phyloP scores from a whole-genome alignment of 2,329 filamentous ascomycete species.

The Aspergillus sp. region DNA sequence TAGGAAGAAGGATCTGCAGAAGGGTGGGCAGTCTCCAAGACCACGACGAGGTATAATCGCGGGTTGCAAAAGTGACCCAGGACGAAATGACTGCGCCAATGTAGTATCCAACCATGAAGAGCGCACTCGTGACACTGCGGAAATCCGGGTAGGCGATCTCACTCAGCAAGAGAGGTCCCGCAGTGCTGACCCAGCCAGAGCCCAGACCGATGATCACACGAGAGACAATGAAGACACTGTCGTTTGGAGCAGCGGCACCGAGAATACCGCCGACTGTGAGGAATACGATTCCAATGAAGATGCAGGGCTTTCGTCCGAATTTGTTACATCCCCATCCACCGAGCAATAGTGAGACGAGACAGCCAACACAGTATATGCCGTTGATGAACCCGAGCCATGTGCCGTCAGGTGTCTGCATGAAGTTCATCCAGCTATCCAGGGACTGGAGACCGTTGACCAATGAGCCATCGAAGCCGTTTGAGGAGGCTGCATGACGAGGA shows the following conservation, averaged over 20 bases:
- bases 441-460: constrained; percentile 39
- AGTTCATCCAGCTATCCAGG: constrained; percentile 36
- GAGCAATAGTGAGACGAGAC: constrained; percentile 31
- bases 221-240: constrained; percentile 38
- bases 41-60: constrained; percentile 26
- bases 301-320: constrained; percentile 38
- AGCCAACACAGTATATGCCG: constrained; percentile 35
- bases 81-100: constrained; percentile 32
- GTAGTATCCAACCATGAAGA: constrained; percentile 45
- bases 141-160: constrained; percentile 52
- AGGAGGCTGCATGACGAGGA: constrained; percentile 6
- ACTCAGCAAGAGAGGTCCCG: constrained; percentile 46
- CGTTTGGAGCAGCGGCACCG: constrained; percentile 27
- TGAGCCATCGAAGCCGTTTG: constrained; percentile 19
- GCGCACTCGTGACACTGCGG: constrained; percentile 38
- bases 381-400: constrained; percentile 38
- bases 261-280: constrained; percentile 30
- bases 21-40: constrained; percentile 31
- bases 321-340: constrained; percentile 40
- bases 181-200: constrained; percentile 37
- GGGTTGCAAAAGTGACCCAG: constrained; percentile 33
- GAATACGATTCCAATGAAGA: constrained; percentile 36
- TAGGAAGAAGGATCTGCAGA: constrained; percentile 24
- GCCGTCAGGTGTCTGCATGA: constrained; percentile 34
- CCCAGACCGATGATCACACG: constrained; percentile 44